Evolutionary conservation across 768 basidiomycete genomes (phyloP), one percentile per base, ranked within the genome.

Genomic region (Leccinum incarnatum): DNA sequence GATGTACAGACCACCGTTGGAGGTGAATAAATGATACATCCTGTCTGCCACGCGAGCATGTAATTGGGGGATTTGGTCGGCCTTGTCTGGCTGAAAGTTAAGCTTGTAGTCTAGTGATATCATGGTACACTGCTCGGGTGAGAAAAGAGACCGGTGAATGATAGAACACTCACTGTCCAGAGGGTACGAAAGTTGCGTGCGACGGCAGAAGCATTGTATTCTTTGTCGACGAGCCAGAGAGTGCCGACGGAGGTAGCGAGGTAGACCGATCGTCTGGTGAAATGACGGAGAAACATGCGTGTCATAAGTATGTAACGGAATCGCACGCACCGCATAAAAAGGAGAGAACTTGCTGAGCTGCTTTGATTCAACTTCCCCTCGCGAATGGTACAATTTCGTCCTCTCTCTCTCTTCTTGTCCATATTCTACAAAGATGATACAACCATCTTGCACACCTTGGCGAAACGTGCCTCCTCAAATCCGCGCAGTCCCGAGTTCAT

Each of bases 21-120:
- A 83, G 0, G 84, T 87, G 65, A 94, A 83, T 49, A 97, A 79
- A 68, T 87, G 75, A 61, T 84, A 87, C 58, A 98, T 77, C 54
- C 93, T 78, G 19, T 86, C 78, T 0, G 93, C 94, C 10, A 95
- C 91, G 46, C 95, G 84, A 62, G 91, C 83, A 62, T 98, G 95
- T 2, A 98, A 76, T 27, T 84, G 79, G 5, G 91, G 89, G 67
- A 96, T 95, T 53, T 78, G 73, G 27, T 89, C 83, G 1, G 82
- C 83, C 59, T 87, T 87, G 50, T 82, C 81, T 0, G 87, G 85
- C 9, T 79, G 85, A 65, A 96, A 97, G 74, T 95, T 95, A 53
- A 89, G 71, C 69, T 98, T 97, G 77, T 95, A 96, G 76, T 92
- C 89, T 57, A 85, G 61, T 6, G 88, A 87, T 50, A 92, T 87